Percentiles rank a stretch among this genome's conserved stretches.
These are phyloP conservation scores for Calonectria hongkongensis DNA, from an alignment of 2,329 filamentous ascomycete species.

Conservation along the genomic window DNA sequence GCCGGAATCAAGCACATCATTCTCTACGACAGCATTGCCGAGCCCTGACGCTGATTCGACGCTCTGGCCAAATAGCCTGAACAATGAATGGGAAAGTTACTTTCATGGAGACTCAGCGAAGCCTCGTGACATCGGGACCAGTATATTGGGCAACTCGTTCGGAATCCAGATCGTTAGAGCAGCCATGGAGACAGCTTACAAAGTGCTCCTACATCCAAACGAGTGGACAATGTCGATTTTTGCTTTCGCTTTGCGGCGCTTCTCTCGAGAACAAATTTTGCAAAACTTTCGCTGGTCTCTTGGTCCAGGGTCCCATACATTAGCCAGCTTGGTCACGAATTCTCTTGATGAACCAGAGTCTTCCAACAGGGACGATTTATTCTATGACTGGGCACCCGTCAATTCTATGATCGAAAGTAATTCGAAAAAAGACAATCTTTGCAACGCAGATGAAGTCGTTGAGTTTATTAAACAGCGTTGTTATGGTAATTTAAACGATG, in stretches of 20 bases:
- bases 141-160: neutral
- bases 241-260: neutral
- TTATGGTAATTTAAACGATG: neutral
- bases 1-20: no score
- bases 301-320: neutral
- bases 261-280: constrained; percentile 1
- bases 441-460: constrained; percentile 5
- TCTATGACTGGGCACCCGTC: constrained; percentile 2
- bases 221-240: constrained; percentile 5
- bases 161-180: neutral
- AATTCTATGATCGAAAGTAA: neutral
- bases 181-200: neutral
- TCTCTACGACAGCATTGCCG: neutral
- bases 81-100: neutral
- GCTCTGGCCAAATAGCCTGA: neutral
- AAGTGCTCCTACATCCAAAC: neutral
- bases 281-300: neutral
- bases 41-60: neutral
- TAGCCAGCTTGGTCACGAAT: neutral
- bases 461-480: neutral
- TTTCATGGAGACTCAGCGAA: no score
- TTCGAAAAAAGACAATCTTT: neutral
- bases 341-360: neutral
- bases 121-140: neutral
- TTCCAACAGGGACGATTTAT: no score